These are phyloP conservation scores for Salix dunnii DNA, from an alignment of 345 rosid genomes.

Conservation along the genomic window DNA sequence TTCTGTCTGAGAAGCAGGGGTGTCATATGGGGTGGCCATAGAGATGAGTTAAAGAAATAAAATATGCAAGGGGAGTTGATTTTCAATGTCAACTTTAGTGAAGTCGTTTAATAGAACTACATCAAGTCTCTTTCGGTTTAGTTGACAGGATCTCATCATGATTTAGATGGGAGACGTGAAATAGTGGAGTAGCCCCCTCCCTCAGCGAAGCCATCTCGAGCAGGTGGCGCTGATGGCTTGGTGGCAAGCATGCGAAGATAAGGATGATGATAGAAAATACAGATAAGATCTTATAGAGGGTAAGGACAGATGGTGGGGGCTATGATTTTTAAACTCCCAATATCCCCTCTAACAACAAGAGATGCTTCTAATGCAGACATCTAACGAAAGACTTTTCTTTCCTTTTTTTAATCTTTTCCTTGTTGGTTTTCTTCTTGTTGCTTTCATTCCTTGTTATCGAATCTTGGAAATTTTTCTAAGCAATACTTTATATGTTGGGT, in stretches of 20 bases:
- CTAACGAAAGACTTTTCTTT: rapidly evolving
- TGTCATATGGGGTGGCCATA: neutral
- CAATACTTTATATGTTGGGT: no score
- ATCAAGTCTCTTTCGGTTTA: neutral
- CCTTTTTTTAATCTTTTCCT: neutral
- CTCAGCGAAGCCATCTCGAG: neutral
- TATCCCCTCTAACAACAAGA: neutral
- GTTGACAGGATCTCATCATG: neutral
- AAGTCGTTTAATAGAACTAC: neutral
- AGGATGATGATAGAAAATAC: neutral
- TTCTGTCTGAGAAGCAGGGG: neutral
- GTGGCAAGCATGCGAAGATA: neutral
- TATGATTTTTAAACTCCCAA: neutral
- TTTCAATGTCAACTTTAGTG: neutral
- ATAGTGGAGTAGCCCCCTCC: neutral
- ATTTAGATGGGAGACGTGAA: neutral
- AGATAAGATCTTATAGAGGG: no score
- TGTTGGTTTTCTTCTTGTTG: neutral
- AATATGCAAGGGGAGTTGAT: neutral
- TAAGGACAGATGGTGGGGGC: neutral
- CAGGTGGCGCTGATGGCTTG: neutral
- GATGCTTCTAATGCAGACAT: neutral
- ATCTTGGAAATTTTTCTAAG: neutral
- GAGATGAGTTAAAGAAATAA: neutral
- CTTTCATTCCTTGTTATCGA: neutral